Base-by-base conservation (phyloP, 169 alveolate genomes). In the Eimeria necatrix region DNA sequence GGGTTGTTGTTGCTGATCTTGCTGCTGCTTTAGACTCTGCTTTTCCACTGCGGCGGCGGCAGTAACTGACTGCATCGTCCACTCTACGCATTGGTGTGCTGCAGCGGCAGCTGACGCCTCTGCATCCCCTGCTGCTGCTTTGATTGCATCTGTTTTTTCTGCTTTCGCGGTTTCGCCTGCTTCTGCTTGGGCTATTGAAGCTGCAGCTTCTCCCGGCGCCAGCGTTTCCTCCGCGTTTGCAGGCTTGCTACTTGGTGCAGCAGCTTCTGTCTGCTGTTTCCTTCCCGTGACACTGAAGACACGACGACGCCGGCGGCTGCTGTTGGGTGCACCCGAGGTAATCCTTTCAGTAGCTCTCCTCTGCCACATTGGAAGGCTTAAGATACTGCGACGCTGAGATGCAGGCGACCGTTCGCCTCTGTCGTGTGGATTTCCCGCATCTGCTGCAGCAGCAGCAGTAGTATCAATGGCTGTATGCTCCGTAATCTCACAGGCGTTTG, bases 271-370 rank as follows among this genome's bases (percentile, higher is more conserved):
- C 12, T 7, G 52, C 24, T 73, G 83, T 20, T 16, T 73, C 20
- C 52, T 73, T 20, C 83, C 83, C 51, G 83, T 73, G 12, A 22
- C 51, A 24, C 51, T 41, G 51, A 73, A 73, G 48, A 73, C 83
- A 22, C 51, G 24, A n/a, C 20, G 24, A 24, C 14, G 51, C 16
- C 83, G 83, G 20, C 22, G 68, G 68, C 68, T 56, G 68, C 51
- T 41, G 20, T 26, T 22, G 83, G 83, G 83, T 7, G 12, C 52
- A 6, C 56, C 83, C 24, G 52, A 53, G 52, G 68, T 18, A 56
- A 18, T 56, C 0, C 20, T 18, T 14, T 18, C 68, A 56, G 68
- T 18, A 56, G 22, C 68, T 10, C 68, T 10, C 68, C 68, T 56
- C 22, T 14, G 68, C 68, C 68, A 18, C 68, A 14, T 56, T 10